Evolutionary conservation across 495 filamentous ascomycete species (phyloP).

Genomic region (Annulohypoxylon nitens): DNA sequence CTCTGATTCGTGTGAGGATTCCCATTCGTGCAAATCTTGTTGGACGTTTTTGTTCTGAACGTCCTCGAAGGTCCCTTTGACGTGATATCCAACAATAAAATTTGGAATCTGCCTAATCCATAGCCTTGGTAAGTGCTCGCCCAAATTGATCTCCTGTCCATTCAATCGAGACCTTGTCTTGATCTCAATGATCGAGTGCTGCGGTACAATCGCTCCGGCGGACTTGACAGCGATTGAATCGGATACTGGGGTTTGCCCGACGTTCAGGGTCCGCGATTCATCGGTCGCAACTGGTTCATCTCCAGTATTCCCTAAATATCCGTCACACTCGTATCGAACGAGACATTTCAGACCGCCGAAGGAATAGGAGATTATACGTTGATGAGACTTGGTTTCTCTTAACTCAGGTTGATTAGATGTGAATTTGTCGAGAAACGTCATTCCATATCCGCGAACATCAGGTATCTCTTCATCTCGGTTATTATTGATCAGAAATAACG

Average conservation of each 20-base stretch:
- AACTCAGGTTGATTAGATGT: constrained; percentile 68
- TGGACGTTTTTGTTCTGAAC: constrained; percentile 62
- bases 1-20: constrained; percentile 56
- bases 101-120: constrained; percentile 74
- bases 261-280: neutral
- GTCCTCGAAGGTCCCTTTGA: constrained; percentile 65
- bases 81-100: constrained; percentile 72
- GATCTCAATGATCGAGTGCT: constrained; percentile 71
- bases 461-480: constrained; percentile 65
- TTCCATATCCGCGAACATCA: constrained; percentile 70
- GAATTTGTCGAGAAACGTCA: constrained; percentile 73
- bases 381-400: constrained; percentile 69
- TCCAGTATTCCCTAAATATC: constrained; percentile 58
- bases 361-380: constrained; percentile 70
- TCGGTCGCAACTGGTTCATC: neutral
- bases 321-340: constrained; percentile 74
- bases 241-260: neutral
- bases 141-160: constrained; percentile 45
- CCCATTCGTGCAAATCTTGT: constrained; percentile 65
- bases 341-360: constrained; percentile 68
- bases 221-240: constrained; percentile 32
- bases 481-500: constrained; percentile 73
- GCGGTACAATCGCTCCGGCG: constrained; percentile 53
- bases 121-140: constrained; percentile 66
- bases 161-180: constrained; percentile 67